A percentile compares a stretch with the other conserved stretches of the same genome.
Conservation (phyloP, 805 yeast genomes). For the Saccharomycopsis amapae region DNA sequence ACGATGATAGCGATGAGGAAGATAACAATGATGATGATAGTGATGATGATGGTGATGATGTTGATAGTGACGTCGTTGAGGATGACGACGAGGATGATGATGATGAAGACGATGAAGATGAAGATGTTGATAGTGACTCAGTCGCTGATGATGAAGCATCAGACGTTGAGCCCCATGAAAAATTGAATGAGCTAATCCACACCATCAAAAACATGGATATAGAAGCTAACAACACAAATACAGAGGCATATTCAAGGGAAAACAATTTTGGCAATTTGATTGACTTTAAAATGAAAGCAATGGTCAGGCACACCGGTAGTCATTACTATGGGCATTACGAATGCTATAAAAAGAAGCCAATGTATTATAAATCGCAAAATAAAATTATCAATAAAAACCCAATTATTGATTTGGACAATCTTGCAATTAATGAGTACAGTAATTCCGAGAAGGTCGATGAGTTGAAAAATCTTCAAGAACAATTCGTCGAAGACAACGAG, state of each 20-base stretch:
- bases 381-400: slow-evolving; percentile 30
- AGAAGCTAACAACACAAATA: neutral
- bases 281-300: slow-evolving; percentile 57
- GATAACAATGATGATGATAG: slow-evolving; percentile 4
- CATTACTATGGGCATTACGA: slow-evolving; percentile 89
- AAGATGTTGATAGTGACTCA: slow-evolving; percentile 17
- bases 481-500: slow-evolving; percentile 1
- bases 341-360: slow-evolving; percentile 73
- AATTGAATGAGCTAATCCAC: slow-evolving; percentile 8
- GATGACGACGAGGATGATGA: slow-evolving; percentile 23
- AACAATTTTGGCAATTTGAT: no score
- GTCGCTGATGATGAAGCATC: slow-evolving; percentile 7
- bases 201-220: slow-evolving; percentile 28
- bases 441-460: slow-evolving; percentile 10
- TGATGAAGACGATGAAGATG: slow-evolving; percentile 25
- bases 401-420: slow-evolving; percentile 22
- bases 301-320: slow-evolving; percentile 82
- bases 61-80: slow-evolving; percentile 12
- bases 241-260: no score
- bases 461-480: neutral
- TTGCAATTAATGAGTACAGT: slow-evolving; percentile 9
- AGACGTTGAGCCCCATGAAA: slow-evolving; percentile 23
- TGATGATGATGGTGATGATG: slow-evolving; percentile 24
- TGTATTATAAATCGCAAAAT: slow-evolving; percentile 20
- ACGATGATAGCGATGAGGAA: slow-evolving; percentile 25